Evolutionary conservation across 2,329 filamentous ascomycete species (phyloP), one percentile per base, ranked within the genome.

Genomic region (Zymoseptoria brevis): DNA sequence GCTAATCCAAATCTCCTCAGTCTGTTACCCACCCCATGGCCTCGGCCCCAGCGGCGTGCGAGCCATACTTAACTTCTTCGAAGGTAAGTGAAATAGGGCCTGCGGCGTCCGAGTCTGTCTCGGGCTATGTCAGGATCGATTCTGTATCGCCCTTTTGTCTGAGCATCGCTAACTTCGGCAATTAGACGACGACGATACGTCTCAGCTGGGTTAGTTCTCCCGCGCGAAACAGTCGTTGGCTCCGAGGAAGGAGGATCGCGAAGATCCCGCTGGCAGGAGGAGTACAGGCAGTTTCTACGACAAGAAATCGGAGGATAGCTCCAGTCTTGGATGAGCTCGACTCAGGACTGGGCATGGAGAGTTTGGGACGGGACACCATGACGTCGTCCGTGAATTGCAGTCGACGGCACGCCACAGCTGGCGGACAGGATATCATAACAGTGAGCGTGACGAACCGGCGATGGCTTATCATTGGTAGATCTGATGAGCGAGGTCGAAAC

Each of bases 31-130:
- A 49, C 86, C 88, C 59, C 87, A 91, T 69, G 91, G 92, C 7
- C 80, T 96, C 26, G 90, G 90, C 1, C 85, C 92, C 52, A 84
- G 86, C 62, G 92, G 91, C 50, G 85, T 91, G 62, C 85, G 88
- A 72, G 90, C 91, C n/a, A 85, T 96, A 66, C 81, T 96, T 76
- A 88, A 87, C 72, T 96, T 96, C 78, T 94, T 96, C 73, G 88
- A 93, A 74, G 89, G 89, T 64, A 8, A 29, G 7, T 29, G 26
- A 29, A 29, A 29, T 8, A 29, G 26, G 26, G 7, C 26, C 26
- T 8, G 26, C 26, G 26, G 26, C 26, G 26, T 29, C 26, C 26
- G 26, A 29, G 26, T 8, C 2, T 29, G 26, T 29, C 26, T 29
- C 22, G 22, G 22, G 22, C 22, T 24, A 5, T 24, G 22, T 24